phyloP scores from a whole-genome alignment of 73 alveolate species.

The Paramecium caudatum region DNA sequence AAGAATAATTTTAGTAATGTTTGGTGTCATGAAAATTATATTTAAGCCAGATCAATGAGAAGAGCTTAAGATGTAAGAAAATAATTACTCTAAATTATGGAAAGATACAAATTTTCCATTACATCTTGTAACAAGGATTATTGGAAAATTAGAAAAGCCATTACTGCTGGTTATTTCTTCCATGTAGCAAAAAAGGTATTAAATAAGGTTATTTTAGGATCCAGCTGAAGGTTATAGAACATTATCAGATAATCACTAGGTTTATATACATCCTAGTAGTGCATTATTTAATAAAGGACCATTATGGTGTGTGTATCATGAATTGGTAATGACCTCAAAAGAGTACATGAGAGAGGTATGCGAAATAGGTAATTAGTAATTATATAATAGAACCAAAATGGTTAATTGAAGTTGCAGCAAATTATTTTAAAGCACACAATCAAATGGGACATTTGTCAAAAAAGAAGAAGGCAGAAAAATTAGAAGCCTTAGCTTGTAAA shows the following conservation, averaged over 20 bases:
- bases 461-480: conserved; percentile 96
- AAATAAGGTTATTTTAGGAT: conserved; percentile 64
- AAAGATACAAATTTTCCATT: conserved; percentile 91
- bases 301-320: conserved; percentile 99
- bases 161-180: conserved; percentile 97
- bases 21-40: conserved; percentile 99
- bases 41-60: conserved; percentile 95
- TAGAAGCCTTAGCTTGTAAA: conserved; percentile 97
- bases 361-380: conserved; percentile 74
- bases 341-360: conserved; percentile 99
- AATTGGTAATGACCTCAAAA: conserved; percentile 95
- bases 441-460: conserved; percentile 86
- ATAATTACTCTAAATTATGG: conserved; percentile 93
- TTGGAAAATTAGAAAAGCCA: conserved; percentile 92
- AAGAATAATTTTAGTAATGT: conserved; percentile 86
- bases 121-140: conserved; percentile 88
- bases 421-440: conserved; percentile 94
- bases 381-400: conserved; percentile 94
- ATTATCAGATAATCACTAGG: conserved; percentile 95
- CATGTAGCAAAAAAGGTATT: conserved; percentile 91
- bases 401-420: conserved; percentile 99
- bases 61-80: conserved; percentile 95
- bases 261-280: conserved; percentile 99
- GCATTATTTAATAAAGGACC: conserved; percentile 98
- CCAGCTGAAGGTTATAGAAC: conserved; percentile 97